Evolutionary conservation across 208 protist species (phyloP).

Genomic region (Herpetomonas samuelpessoai): DNA sequence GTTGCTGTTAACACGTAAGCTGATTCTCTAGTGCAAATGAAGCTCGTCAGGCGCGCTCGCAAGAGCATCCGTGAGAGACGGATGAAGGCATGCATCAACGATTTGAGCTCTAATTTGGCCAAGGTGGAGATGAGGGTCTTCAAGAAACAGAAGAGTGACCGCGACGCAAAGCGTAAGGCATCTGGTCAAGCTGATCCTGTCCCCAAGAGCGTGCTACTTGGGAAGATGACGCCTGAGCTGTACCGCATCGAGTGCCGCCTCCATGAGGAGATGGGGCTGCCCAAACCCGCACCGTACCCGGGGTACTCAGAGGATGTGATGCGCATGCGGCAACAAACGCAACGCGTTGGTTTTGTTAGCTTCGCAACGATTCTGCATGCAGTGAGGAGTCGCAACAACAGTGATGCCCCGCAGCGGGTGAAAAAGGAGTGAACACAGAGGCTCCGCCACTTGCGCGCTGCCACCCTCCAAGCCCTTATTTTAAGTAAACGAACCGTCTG

Average conservation of each 20-base stretch:
- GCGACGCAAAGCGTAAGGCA: constrained; percentile 28
- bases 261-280: constrained; percentile 73
- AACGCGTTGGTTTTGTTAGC: constrained; percentile 73
- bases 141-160: constrained; percentile 45
- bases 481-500: no score
- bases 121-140: constrained; percentile 86
- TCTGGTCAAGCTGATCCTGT: constrained; percentile 31
- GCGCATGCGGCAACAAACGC: constrained; percentile 11
- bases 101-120: constrained; percentile 72
- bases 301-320: constrained; percentile 24
- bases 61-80: constrained; percentile 87
- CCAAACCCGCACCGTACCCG: constrained; percentile 62
- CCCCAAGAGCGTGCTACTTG: constrained; percentile 51
- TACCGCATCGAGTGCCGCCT: constrained; percentile 83
- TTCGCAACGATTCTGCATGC: constrained; percentile 55
- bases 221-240: constrained; percentile 75
- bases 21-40: no score
- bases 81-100: constrained; percentile 86
- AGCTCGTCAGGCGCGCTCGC: constrained; percentile 77
- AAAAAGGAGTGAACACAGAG: no score
- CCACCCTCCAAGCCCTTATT: no score
- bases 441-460: no score
- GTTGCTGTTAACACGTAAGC: no score
- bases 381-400: constrained; percentile 19
- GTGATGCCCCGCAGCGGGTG: no score